Conservation (phyloP, 2,329 filamentous ascomycete species). For the Diplocarpon rosae region DNA sequence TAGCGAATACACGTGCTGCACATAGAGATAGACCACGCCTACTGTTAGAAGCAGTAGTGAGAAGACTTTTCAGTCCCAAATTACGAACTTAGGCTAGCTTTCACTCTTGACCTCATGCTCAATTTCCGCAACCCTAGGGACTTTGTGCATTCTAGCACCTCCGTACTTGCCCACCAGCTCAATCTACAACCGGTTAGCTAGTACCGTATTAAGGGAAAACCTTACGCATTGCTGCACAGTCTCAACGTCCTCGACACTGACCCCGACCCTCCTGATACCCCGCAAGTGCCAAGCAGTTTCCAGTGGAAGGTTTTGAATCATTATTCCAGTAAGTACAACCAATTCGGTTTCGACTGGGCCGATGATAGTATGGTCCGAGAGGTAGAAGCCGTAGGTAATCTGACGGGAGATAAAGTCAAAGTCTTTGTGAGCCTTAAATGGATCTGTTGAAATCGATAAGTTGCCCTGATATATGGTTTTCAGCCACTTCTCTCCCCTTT, state of each 20-base stretch:
- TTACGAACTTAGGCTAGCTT: background rate
- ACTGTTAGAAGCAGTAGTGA: too few relatives aligned
- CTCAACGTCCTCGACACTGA: constrained; percentile 32
- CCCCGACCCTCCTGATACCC: constrained; percentile 37
- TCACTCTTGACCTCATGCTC: constrained; percentile 29
- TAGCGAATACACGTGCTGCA: too few relatives aligned
- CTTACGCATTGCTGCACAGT: constrained; percentile 27
- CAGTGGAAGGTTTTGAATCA: constrained; percentile 43
- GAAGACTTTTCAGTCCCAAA: too few relatives aligned
- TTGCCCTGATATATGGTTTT: constrained; percentile 33
- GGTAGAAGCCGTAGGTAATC: constrained; percentile 48
- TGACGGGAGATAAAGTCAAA: constrained; percentile 41
- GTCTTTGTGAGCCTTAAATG: constrained; percentile 34
- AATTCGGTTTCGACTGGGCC: constrained; percentile 44
- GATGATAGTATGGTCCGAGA: constrained; percentile 44
- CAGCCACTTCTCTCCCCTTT: constrained; percentile 44
- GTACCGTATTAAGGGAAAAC: constrained; percentile 1
- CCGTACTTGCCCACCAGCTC: constrained; percentile 31
- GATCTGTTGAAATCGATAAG: constrained; percentile 27
- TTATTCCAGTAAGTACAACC: constrained; percentile 42
- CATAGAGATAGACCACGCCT: too few relatives aligned
- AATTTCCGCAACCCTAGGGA: constrained; percentile 31
- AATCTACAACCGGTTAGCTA: constrained; percentile 27
- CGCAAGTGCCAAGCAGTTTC: constrained; percentile 46
- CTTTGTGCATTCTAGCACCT: constrained; percentile 25